phyloP scores from a whole-genome alignment of 441 rosid genomes.

The Syzygium malaccense region DNA sequence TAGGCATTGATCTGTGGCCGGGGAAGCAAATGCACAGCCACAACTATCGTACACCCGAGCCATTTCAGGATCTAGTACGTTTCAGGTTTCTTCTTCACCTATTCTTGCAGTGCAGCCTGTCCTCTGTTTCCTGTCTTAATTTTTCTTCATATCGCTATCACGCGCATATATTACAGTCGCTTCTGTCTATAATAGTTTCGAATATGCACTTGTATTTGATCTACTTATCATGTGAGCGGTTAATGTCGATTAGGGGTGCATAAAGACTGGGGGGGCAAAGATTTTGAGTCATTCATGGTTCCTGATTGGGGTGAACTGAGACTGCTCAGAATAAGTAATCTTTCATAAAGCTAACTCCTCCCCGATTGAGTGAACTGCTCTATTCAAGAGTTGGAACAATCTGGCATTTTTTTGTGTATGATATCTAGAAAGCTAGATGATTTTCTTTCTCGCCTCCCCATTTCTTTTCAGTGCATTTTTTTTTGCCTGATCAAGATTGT shows the following conservation, averaged over 20 bases:
- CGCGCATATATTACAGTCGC: neutral
- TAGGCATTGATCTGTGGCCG: conserved; percentile 78
- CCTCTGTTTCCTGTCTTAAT: neutral
- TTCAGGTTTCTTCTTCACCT: conserved; percentile 3
- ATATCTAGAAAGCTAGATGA: neutral
- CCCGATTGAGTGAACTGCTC: neutral
- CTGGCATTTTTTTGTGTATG: neutral
- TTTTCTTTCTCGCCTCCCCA: neutral
- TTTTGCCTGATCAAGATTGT: neutral
- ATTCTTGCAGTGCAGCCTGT: neutral
- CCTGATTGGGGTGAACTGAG: neutral
- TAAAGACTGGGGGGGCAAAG: neutral
- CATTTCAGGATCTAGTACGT: conserved; percentile 60
- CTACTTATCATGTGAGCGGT: neutral
- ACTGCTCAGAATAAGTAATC: neutral
- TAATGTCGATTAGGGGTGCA: neutral
- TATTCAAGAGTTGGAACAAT: neutral
- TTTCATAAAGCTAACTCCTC: neutral
- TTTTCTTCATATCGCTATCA: neutral
- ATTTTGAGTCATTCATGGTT: neutral
- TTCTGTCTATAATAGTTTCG: neutral
- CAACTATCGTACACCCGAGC: conserved; percentile 65
- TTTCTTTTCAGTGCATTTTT: neutral
- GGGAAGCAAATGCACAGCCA: conserved; percentile 90
- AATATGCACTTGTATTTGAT: neutral